Evolutionary conservation across 768 basidiomycete species (phyloP).

Genomic region (Boletus rubescentipes): DNA sequence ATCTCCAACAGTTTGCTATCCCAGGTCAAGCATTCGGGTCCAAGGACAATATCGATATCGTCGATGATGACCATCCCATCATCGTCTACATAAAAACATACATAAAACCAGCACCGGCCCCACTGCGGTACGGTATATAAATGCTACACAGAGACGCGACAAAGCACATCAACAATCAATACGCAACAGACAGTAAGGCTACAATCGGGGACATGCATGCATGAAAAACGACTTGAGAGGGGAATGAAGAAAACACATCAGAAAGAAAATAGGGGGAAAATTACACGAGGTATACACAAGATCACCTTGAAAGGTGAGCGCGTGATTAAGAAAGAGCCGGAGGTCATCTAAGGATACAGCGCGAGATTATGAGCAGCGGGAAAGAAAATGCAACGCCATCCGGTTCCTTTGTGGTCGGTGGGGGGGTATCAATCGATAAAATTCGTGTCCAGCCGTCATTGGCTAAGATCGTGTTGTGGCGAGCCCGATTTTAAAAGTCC

Average conservation of each 20-base stretch:
- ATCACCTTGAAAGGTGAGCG: not conserved
- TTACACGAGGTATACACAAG: not conserved
- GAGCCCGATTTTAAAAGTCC: conserved; percentile 1
- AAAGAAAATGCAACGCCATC: not conserved
- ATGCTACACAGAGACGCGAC: too few species aligned
- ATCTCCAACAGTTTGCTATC: too few species aligned
- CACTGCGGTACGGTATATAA: too few species aligned
- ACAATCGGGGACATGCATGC: not conserved
- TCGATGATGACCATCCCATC: too few species aligned
- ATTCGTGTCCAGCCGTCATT: not conserved
- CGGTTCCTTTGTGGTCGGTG: not conserved
- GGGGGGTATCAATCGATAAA: not conserved
- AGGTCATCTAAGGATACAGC: conserved; percentile 5
- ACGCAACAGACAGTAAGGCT: too few species aligned
- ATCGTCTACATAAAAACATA: too few species aligned
- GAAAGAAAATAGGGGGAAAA: not conserved
- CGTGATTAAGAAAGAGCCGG: not conserved
- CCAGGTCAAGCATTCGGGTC: too few species aligned
- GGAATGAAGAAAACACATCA: not conserved
- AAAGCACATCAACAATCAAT: too few species aligned
- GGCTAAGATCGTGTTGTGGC: too few species aligned
- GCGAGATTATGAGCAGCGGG: not conserved
- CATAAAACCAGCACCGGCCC: too few species aligned
- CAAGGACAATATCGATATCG: too few species aligned
- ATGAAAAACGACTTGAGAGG: not conserved